phyloP scores from a whole-genome alignment of 352 stramenopile species.

The Globisporangium solare region DNA sequence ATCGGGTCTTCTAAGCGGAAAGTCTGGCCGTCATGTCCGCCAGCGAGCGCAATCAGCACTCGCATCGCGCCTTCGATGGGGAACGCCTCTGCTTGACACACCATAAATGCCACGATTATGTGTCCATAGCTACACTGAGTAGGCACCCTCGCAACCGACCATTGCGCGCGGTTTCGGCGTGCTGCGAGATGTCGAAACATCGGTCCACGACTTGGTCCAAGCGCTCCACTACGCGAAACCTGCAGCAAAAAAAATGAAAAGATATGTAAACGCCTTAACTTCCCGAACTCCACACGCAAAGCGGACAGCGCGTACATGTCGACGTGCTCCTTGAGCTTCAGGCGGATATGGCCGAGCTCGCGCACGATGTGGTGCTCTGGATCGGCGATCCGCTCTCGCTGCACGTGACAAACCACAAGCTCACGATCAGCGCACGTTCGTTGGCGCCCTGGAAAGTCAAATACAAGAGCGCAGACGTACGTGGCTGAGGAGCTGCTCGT shows the following conservation, averaged over 20 bases:
- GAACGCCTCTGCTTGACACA: conserved; percentile 14
- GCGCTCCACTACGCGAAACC: conserved; percentile 24
- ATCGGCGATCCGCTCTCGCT: conserved; percentile 2
- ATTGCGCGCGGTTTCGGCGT: conserved; percentile 1
- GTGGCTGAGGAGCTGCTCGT: conserved; percentile 44
- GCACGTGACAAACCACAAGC: not conserved
- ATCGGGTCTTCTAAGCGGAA: conserved; percentile 59
- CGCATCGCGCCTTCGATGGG: conserved; percentile 30
- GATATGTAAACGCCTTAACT: not conserved
- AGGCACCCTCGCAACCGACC: conserved; percentile 5
- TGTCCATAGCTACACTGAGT: not conserved
- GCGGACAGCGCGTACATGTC: conserved; percentile 12
- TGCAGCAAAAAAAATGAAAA: conserved; percentile 3
- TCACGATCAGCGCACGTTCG: not conserved
- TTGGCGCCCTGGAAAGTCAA: not conserved
- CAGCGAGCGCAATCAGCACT: conserved; percentile 51
- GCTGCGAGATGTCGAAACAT: conserved; percentile 20
- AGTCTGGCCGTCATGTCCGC: conserved; percentile 44
- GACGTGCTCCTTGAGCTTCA: conserved; percentile 11
- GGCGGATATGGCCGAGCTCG: conserved; percentile 9
- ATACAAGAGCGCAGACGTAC: conserved; percentile 18
- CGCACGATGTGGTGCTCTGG: not conserved
- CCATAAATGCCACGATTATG: not conserved
- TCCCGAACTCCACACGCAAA: not conserved
- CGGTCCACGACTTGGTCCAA: conserved; percentile 32